These are phyloP conservation scores for Globisporangium alternatum DNA, from an alignment of 352 stramenopile species.

Conservation along the genomic window DNA sequence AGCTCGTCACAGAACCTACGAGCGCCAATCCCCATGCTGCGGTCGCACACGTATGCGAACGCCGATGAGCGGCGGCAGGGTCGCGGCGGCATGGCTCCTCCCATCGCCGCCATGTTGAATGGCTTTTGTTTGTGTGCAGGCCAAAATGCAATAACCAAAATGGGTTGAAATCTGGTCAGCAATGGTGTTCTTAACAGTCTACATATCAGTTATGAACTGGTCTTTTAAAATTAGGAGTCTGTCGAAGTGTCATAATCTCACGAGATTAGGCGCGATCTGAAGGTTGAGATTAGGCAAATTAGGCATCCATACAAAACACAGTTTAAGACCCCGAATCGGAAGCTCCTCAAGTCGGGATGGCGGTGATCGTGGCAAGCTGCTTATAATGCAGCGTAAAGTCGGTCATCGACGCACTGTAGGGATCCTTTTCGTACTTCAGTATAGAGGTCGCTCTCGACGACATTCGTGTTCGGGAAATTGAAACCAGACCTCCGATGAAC, in stretches of 20 bases:
- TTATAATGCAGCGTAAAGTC: conserved; percentile 4
- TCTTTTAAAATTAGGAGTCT: neutral
- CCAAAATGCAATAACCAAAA: no score
- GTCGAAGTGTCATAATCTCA: conserved; percentile 1
- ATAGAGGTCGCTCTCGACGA: conserved; percentile 2
- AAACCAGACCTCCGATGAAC: neutral
- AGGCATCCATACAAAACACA: neutral
- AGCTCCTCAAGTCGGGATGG: neutral
- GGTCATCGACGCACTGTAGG: neutral
- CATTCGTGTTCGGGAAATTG: neutral
- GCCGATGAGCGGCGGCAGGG: no score
- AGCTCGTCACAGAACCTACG: no score
- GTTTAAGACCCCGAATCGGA: neutral
- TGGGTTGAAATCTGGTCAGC: no score
- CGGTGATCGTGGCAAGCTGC: neutral
- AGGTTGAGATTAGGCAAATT: conserved; percentile 1
- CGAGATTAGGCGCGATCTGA: conserved; percentile 1
- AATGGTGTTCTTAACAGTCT: no score
- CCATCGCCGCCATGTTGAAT: no score
- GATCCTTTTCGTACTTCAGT: conserved; percentile 3
- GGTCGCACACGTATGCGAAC: no score
- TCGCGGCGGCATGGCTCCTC: no score
- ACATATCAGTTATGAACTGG: no score
- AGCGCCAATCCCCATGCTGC: no score
- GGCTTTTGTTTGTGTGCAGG: no score